Evolutionary conservation across 352 stramenopile genomes (phyloP).

Genomic region (Globisporangium cederbergense): DNA sequence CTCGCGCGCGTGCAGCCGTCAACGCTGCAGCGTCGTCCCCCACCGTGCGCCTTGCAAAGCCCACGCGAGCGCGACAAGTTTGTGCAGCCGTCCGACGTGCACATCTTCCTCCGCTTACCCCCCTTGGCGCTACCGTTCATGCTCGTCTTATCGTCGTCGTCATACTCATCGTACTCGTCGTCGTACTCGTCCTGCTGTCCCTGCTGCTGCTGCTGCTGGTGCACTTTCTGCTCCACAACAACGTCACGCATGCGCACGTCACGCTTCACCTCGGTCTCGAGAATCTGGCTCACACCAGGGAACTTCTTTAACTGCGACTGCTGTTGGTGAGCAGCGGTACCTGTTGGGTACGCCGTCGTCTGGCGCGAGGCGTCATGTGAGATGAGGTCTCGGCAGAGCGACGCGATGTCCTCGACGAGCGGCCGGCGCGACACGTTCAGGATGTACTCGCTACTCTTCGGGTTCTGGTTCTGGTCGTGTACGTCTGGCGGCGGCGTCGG

Average conservation of each 20-base stretch:
- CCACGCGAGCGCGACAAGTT: constrained; percentile 77
- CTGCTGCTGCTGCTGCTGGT: background rate
- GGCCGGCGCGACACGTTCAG: constrained; percentile 37
- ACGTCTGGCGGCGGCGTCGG: constrained; percentile 61
- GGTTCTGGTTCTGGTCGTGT: constrained; percentile 54
- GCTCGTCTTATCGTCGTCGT: constrained; percentile 24
- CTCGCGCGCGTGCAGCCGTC: constrained; percentile 75
- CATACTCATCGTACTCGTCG: constrained; percentile 15
- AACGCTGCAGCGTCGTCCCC: constrained; percentile 70
- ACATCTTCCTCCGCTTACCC: constrained; percentile 79
- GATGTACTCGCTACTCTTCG: constrained; percentile 63
- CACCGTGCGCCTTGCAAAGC: constrained; percentile 76
- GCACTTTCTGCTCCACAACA: background rate
- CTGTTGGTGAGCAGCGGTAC: background rate
- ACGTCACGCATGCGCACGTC: constrained; percentile 15
- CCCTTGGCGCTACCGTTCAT: constrained; percentile 18
- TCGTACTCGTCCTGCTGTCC: constrained; percentile 14
- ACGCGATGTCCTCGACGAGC: constrained; percentile 75
- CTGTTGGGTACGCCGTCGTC: background rate
- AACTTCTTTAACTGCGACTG: constrained; percentile 17
- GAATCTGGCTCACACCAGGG: constrained; percentile 9
- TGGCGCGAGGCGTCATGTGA: constrained; percentile 44
- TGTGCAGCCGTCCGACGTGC: constrained; percentile 65
- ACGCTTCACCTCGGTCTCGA: constrained; percentile 10
- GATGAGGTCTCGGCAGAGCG: constrained; percentile 73